Evolutionary conservation across 2,329 filamentous ascomycete species (phyloP), one percentile per base, ranked within the genome.

Genomic region (Aspergillus ochraceus): DNA sequence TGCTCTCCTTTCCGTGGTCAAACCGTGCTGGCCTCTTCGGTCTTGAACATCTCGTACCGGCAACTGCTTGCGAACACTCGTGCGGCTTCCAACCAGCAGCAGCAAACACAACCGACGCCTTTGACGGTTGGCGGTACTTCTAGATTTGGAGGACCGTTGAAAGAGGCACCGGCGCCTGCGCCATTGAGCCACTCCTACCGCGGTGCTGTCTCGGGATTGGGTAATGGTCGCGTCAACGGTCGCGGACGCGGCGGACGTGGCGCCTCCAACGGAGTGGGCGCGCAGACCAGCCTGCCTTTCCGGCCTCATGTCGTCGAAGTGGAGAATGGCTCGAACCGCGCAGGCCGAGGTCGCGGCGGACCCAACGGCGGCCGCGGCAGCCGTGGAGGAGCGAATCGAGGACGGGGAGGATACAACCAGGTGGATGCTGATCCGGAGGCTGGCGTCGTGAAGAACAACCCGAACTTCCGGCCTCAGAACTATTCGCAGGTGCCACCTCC

Each of bases 1-100:
- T 97, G 94, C 72, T 92, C 92, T 26, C 88, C 91, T 42, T 99
- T 99, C 86, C 88, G 94, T 39, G 95, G 95, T 55, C 93, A 95
- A 74, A 97, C 95, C 0, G 92, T 99, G 4, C 87, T 92, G 2
- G 86, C 89, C 6, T 90, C 90, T n/a, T 90, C 91, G 0, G 92
- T 98, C 2, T 84, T 99, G 36, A 99, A 99, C 77, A 81, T 96
- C 58, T 89, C 88, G 1, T 83, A 93, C 70, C 89, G 86, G 68
- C 95, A 99, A 78, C 84, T 97, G 20, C 81, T 96, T 47, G 88
- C 86, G 29, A 71, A 64, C 52, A 78, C 78, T 24, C 75, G 77
- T 52, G 79, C 79, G 45, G 74, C 77, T 32, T 66, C 70, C 50
- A 75, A 63, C 57, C 72, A 74, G 46, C 79, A 61, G 84, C 84